These are phyloP conservation scores for Peronospora farinosa DNA, from an alignment of 352 stramenopile genomes.

Conservation along the genomic window DNA sequence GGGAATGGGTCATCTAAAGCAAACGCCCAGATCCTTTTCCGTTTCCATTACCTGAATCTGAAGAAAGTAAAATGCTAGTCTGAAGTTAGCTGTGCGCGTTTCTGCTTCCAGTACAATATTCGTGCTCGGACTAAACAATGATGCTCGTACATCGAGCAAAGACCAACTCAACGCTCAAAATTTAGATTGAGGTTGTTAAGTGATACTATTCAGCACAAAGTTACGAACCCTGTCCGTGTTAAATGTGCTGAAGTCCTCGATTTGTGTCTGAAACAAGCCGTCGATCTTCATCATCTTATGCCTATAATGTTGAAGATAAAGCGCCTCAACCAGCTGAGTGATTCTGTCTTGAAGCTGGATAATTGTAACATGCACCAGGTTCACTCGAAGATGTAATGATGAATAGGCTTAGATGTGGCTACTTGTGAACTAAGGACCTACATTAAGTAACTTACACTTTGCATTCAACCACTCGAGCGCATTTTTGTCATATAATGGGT, in stretches of 20 bases:
- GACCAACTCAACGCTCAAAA: background rate
- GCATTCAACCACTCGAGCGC: too few species aligned
- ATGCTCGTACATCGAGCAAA: slow-evolving; percentile 13
- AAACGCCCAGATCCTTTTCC: slow-evolving; percentile 36
- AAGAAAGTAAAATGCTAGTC: slow-evolving; percentile 17
- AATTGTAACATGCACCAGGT: too few species aligned
- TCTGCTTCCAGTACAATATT: slow-evolving; percentile 34
- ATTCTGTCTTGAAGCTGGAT: too few species aligned
- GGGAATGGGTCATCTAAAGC: slow-evolving; percentile 27
- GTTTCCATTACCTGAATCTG: slow-evolving; percentile 41
- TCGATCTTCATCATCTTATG: slow-evolving; percentile 91
- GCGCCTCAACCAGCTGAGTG: too few species aligned
- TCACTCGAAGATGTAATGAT: too few species aligned
- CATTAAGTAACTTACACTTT: too few species aligned
- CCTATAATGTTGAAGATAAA: too few species aligned
- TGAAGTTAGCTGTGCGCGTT: slow-evolving; percentile 26
- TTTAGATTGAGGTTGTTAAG: slow-evolving; percentile 1
- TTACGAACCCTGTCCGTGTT: slow-evolving; percentile 73
- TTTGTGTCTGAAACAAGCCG: slow-evolving; percentile 91
- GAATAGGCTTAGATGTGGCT: too few species aligned
- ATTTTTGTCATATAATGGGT: too few species aligned
- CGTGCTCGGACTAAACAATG: slow-evolving; percentile 57
- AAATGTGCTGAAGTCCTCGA: slow-evolving; percentile 79
- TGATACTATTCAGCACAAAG: background rate
- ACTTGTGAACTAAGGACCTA: too few species aligned